A percentile compares a stretch with the other conserved stretches of the same genome.
Evolutionary conservation across 148 eudicot genomes (phyloP).

Genomic region (Nepenthes gracilis): DNA sequence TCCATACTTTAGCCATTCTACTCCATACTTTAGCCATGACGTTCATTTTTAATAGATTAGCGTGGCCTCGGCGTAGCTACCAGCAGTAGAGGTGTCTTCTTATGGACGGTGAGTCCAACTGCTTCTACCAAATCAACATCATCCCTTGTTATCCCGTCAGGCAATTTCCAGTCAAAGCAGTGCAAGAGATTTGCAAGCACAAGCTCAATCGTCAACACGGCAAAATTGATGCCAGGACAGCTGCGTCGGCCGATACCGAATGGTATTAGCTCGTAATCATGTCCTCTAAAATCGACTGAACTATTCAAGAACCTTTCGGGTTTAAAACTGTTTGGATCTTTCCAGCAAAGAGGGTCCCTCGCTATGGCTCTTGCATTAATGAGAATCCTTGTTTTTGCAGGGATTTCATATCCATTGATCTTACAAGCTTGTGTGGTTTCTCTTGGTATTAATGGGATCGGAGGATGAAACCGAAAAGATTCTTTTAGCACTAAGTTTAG

Average conservation of each 20-base stretch:
- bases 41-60: no score
- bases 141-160: constrained; percentile 6
- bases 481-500: constrained; percentile 18
- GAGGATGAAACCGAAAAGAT: constrained; percentile 18
- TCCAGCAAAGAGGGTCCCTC: constrained; percentile 21
- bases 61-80: constrained; percentile 2
- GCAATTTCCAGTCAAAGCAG: constrained; percentile 13
- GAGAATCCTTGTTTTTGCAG: constrained; percentile 15
- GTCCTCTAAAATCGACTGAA: constrained; percentile 16
- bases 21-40: no score
- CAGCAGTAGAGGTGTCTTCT: constrained; percentile 7
- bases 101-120: constrained; percentile 8
- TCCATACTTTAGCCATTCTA: no score
- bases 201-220: constrained; percentile 10
- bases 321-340: constrained; percentile 16
- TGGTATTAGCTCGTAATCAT: constrained; percentile 19
- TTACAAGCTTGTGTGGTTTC: constrained; percentile 9
- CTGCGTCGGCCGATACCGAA: constrained; percentile 30
- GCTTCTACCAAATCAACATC: constrained; percentile 11
- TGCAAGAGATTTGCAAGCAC: constrained; percentile 20
- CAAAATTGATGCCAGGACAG: constrained; percentile 27
- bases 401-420: constrained; percentile 19
- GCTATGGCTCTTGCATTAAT: constrained; percentile 25
- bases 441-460: constrained; percentile 13
- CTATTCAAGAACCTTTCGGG: constrained; percentile 28